Evolutionary conservation across 176 grass and related monocot genomes (phyloP), one percentile per base, ranked within the genome.

Genomic region (Bolboschoenus planiculmis): DNA sequence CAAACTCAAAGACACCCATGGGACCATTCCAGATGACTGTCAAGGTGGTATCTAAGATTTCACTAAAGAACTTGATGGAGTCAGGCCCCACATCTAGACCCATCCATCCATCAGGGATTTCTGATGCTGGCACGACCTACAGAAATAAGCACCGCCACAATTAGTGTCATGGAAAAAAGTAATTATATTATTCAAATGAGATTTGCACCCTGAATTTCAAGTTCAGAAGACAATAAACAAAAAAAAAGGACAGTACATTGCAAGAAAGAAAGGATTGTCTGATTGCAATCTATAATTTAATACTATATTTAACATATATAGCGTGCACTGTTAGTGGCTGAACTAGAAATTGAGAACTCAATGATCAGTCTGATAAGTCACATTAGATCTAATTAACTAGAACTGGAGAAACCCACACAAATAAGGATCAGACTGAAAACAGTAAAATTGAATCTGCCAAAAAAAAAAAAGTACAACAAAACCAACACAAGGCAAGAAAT

Each of bases 1-100:
- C 87, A 73, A 98, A 98, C 86, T 98, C 95, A 21, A 98, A 98
- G 31, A 98, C 95, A 81, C 95, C 92, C 95, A 98, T 91, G 16
- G 95, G 95, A 53, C 95, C 95, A 10, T 98, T 98, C 95, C 95
- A 98, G 74, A 98, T 98, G 33, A 95, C 59, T 78, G 92, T 95
- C 84, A 88, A 56, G 36, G 78, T 83, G 61, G 88, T 91, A 56
- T 79, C 85, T 84, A 98, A 84, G 0, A 47, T 73, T 80, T 93
- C 90, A 39, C 64, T 85, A 84, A 93, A 98, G 39, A 88, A 83
- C 63, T 91, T 95, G 89, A 79, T 95, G 81, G 95, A 82, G 61
- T 93, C 92, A 20, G 95, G 92, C 16, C 95, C 95, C 80, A 98
- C 85, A 84, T 98, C 92, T 2, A 95, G 95, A 78, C 95, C 95